Percentiles rank a stretch among this genome's conserved stretches.
phyloP scores from a whole-genome alignment of 2,329 filamentous ascomycete genomes.

The Stemphylium lycopersici region DNA sequence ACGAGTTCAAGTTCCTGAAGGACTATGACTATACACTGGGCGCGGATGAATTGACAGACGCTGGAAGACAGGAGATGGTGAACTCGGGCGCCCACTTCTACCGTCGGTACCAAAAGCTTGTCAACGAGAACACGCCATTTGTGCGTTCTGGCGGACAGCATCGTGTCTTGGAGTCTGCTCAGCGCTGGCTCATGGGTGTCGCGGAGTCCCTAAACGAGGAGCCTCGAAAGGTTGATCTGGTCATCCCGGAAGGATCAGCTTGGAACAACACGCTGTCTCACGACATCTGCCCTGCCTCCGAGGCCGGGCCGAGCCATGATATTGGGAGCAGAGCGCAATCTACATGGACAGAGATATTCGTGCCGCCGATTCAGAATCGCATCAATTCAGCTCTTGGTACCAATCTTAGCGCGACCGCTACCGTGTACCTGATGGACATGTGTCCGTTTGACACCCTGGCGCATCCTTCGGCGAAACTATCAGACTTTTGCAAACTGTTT shows the following conservation, averaged over 20 bases:
- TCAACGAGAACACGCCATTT: constrained; percentile 67
- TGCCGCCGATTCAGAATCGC: constrained; percentile 69
- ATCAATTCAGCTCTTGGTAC: constrained; percentile 74
- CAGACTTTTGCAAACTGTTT: constrained; percentile 79
- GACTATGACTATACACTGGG: constrained; percentile 75
- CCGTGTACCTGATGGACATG: constrained; percentile 81
- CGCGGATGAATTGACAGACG: constrained; percentile 69
- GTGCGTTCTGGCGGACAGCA: constrained; percentile 72
- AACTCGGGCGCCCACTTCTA: constrained; percentile 80
- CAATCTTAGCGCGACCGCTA: constrained; percentile 67
- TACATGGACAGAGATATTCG: constrained; percentile 70
- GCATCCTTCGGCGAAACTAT: constrained; percentile 59
- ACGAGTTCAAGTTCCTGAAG: constrained; percentile 71
- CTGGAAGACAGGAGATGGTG: constrained; percentile 72
- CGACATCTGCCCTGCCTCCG: constrained; percentile 72
- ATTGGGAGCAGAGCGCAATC: constrained; percentile 57
- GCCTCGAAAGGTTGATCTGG: constrained; percentile 55
- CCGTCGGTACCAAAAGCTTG: constrained; percentile 70
- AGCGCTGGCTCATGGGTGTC: constrained; percentile 78
- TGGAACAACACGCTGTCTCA: constrained; percentile 85
- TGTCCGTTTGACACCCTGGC: constrained; percentile 85
- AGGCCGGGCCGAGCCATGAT: constrained; percentile 60
- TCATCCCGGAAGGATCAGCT: constrained; percentile 69
- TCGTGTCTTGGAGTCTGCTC: constrained; percentile 75
- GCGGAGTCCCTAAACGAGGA: constrained; percentile 59